Base-by-base conservation (phyloP, 2,329 filamentous ascomycete species). In the Parascedosporium putredinis region DNA sequence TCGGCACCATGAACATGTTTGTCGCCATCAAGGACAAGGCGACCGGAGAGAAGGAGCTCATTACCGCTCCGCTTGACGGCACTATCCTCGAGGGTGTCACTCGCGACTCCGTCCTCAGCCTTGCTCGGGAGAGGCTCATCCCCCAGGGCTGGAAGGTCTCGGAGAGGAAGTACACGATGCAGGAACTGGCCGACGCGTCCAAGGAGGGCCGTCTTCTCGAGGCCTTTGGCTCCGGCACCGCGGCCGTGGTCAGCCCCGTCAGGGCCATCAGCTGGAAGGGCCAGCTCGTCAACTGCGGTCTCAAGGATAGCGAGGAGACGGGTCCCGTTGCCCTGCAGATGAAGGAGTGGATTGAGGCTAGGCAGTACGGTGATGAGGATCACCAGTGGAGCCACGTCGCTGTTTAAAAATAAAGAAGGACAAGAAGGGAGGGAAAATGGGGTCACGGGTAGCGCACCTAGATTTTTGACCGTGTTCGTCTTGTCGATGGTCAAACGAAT, bases 1-100 rank as follows among this genome's bases (percentile, higher is more conserved):
- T 96, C 51, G 93, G 93, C 61, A 97, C 93, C 51, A 98, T 98
- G 93, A 98, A 98, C 71, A 82, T 98, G 65, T 98, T 97, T 62
- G 84, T 85, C 27, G 90, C 86, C 38, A 70, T 97, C 59, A 82
- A 81, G 70, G 82, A 94, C 73, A 87, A 86, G 75, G 76, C 86
- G 66, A 93, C 88, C 10, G 93, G 91, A 6, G 79, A 90, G 70
- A 91, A 90, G 62, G 90, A 96, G 73, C 79, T 98, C 49, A 67
- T 96, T 60, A 98, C 93, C n/a, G 88, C 91, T 33, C 93, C 93
- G 22, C 77, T 98, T 12, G 93, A 98, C 65, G 93, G 93, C 47
- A 98, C 91, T 25, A 98, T 98, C 57, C 78, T 98, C 43, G 88
- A 94, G 68, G 93, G 93, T 59, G 89, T 98, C 5, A 96, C 90